Evolutionary conservation across 2,329 filamentous ascomycete genomes (phyloP).

Genomic region (Aureobasidium leucospermi): DNA sequence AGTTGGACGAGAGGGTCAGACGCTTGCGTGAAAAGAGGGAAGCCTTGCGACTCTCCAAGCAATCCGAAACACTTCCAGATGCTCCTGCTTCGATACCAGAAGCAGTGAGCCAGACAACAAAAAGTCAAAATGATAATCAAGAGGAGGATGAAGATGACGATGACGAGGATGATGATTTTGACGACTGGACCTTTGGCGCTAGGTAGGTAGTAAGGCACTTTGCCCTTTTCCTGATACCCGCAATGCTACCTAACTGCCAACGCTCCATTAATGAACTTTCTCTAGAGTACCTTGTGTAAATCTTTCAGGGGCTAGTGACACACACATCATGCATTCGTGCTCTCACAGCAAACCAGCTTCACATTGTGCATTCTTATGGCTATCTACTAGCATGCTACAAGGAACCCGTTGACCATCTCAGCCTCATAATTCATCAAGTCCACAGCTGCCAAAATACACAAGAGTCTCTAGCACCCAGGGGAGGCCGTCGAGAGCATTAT

Average conservation of each 20-base stretch:
- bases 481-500: no score
- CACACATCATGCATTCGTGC: no score
- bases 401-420: no score
- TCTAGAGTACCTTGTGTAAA: no score
- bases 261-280: no score
- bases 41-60: conserved; percentile 27
- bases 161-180: conserved; percentile 19
- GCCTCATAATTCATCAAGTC: no score
- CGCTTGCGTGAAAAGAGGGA: conserved; percentile 40
- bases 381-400: no score
- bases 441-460: no score
- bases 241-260: neutral
- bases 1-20: conserved; percentile 38
- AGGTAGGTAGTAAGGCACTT: conserved; percentile 6
- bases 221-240: conserved; percentile 6
- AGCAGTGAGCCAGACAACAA: neutral
- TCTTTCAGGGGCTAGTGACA: no score
- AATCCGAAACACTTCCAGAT: neutral
- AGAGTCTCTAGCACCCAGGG: no score
- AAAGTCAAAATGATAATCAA: neutral
- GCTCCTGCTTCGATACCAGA: neutral
- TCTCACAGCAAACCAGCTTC: no score
- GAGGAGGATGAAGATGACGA: conserved; percentile 19
- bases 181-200: conserved; percentile 21
- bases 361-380: no score